These are phyloP conservation scores for Coemansia sp. DNA, from an alignment of 192 early-diverging fungal genomes.

Conservation along the genomic window DNA sequence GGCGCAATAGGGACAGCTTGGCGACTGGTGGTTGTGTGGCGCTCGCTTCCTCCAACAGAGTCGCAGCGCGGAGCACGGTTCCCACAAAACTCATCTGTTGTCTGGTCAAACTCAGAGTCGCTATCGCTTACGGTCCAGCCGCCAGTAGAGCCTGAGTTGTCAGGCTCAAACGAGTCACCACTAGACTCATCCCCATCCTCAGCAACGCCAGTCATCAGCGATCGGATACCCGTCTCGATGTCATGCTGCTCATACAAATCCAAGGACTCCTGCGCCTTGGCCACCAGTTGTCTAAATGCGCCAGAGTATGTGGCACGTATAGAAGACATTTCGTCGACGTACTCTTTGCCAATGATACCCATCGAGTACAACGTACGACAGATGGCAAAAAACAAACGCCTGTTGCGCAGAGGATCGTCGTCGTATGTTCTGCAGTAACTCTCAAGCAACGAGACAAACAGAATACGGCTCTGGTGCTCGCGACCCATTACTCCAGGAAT, in stretches of 20 bases:
- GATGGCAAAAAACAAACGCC: constrained; percentile 81
- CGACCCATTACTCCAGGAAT: constrained; percentile 35
- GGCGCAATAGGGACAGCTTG: background rate
- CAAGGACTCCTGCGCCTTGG: constrained; percentile 67
- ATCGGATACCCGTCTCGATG: constrained; percentile 38
- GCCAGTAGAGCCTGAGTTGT: constrained; percentile 15
- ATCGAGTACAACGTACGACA: constrained; percentile 83
- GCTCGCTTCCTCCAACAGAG: background rate
- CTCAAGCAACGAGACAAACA: constrained; percentile 87
- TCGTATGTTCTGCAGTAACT: constrained; percentile 90
- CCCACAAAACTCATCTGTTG: background rate
- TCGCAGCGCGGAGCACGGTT: background rate
- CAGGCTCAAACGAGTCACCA: constrained; percentile 18
- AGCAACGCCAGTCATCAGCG: constrained; percentile 30
- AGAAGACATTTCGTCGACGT: constrained; percentile 80
- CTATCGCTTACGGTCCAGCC: constrained; percentile 10
- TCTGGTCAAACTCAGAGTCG: background rate
- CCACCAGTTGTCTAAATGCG: constrained; percentile 81
- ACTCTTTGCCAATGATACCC: constrained; percentile 78
- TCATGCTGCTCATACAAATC: constrained; percentile 56
- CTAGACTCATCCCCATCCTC: constrained; percentile 9
- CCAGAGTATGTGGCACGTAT: constrained; percentile 83
- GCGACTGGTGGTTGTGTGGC: background rate
- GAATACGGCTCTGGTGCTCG: constrained; percentile 69
- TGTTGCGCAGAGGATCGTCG: constrained; percentile 80